A percentile compares a stretch with the other conserved stretches of the same genome.
phyloP scores from a whole-genome alignment of 345 rosid genomes.

The Populus alba region DNA sequence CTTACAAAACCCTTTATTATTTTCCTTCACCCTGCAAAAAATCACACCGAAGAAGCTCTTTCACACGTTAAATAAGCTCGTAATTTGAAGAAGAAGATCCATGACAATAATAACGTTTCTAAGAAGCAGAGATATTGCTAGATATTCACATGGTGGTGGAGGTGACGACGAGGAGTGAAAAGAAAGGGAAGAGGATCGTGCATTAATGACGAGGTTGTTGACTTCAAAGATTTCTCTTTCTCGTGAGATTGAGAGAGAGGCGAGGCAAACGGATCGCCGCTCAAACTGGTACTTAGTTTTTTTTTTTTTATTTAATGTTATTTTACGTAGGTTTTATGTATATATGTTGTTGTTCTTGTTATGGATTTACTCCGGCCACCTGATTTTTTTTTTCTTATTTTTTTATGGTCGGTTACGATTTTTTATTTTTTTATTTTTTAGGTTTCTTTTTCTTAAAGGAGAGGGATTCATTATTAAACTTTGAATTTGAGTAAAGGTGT shows the following conservation, averaged over 20 bases:
- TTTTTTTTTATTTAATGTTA: not conserved
- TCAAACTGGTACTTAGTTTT: conserved; percentile 18
- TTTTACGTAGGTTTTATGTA: no score
- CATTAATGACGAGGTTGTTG: conserved; percentile 22
- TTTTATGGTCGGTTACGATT: no score
- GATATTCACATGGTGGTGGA: conserved; percentile 2
- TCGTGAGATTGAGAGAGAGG: conserved; percentile 38
- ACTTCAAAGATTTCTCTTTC: conserved; percentile 32
- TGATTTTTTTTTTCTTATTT: no score
- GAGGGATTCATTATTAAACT: no score
- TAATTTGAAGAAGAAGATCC: not conserved
- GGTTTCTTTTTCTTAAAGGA: no score
- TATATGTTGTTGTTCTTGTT: no score
- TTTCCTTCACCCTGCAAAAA: not conserved
- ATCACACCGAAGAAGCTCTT: not conserved
- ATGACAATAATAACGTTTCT: no score
- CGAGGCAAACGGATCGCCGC: conserved; percentile 72
- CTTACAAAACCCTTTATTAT: no score
- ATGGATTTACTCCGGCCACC: no score
- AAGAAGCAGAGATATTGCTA: not conserved
- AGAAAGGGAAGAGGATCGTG: conserved; percentile 19
- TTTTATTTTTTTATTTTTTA: not conserved
- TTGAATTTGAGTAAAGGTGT: no score
- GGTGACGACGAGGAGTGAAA: conserved; percentile 8
- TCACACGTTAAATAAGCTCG: no score